These are phyloP conservation scores for Talaromyces wortmannii DNA, from an alignment of 495 filamentous ascomycete genomes.

Conservation along the genomic window DNA sequence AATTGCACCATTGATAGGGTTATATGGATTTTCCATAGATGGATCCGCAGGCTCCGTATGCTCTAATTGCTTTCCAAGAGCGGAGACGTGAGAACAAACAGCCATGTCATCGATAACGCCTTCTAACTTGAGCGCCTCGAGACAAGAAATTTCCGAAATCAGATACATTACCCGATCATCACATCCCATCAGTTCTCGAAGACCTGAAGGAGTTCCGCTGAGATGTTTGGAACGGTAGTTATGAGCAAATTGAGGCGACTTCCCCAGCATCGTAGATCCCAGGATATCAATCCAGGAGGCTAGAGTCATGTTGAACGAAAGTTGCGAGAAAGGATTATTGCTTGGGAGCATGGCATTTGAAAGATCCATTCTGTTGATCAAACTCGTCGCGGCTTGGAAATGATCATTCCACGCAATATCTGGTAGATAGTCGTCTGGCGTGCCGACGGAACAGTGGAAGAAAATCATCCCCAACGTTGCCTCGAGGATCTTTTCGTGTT, in stretches of 20 bases:
- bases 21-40: conserved; percentile 44
- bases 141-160: conserved; percentile 93
- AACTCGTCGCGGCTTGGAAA: conserved; percentile 80
- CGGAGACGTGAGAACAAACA: conserved; percentile 76
- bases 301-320: conserved; percentile 91
- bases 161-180: conserved; percentile 97
- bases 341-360: conserved; percentile 53
- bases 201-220: conserved; percentile 59
- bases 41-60: conserved; percentile 59
- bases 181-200: conserved; percentile 94
- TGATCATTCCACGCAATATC: conserved; percentile 97
- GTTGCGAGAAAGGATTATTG: conserved; percentile 47
- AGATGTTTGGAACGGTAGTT: conserved; percentile 89
- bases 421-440: conserved; percentile 75
- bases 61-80: conserved; percentile 75
- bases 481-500: conserved; percentile 86
- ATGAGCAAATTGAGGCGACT: conserved; percentile 80
- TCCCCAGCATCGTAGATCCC: conserved; percentile 85
- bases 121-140: conserved; percentile 80
- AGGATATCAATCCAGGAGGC: conserved; percentile 97
- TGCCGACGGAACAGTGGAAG: conserved; percentile 90
- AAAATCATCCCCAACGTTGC: conserved; percentile 95
- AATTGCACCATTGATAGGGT: conserved; percentile 59
- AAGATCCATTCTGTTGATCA: conserved; percentile 82
- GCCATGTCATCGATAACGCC: conserved; percentile 71